phyloP scores from a whole-genome alignment of 805 yeast species.

The Wickerhamiella brachini region DNA sequence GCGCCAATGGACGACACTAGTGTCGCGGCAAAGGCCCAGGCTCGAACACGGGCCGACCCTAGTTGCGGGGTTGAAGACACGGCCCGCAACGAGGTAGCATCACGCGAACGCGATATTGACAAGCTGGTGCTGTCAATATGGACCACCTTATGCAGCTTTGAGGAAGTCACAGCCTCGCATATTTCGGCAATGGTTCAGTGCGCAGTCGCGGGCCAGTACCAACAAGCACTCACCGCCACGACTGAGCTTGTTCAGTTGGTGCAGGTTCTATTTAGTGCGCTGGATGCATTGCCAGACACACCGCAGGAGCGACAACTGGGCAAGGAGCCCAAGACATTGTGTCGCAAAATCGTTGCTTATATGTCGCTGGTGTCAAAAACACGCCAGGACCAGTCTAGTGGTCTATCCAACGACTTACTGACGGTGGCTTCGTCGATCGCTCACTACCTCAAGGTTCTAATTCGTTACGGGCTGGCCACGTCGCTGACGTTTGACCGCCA shows the following conservation, averaged over 20 bases:
- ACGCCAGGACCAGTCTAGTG: constrained; percentile 11
- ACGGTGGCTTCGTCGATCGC: constrained; percentile 83
- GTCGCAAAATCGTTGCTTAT: constrained; percentile 82
- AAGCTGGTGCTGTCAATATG: constrained; percentile 51
- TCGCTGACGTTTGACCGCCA: constrained; percentile 51
- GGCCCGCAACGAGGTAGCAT: constrained; percentile 9
- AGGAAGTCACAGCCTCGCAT: constrained; percentile 78
- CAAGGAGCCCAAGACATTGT: constrained; percentile 66
- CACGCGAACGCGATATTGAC: constrained; percentile 52
- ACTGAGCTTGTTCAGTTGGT: constrained; percentile 59
- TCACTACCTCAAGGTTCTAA: constrained; percentile 75
- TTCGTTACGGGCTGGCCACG: constrained; percentile 64
- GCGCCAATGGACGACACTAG: background rate
- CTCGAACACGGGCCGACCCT: background rate
- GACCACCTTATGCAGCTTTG: constrained; percentile 77
- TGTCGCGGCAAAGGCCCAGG: background rate
- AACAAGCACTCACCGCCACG: constrained; percentile 53
- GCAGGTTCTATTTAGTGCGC: constrained; percentile 62
- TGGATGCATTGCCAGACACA: constrained; percentile 31
- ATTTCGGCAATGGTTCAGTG: constrained; percentile 83
- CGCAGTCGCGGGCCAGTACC: constrained; percentile 61
- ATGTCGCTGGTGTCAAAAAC: constrained; percentile 68
- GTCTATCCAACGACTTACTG: constrained; percentile 33
- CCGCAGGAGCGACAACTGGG: constrained; percentile 16
- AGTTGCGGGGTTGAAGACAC: background rate